Percentiles rank a stretch among this genome's conserved stretches.
Evolutionary conservation across 2,329 filamentous ascomycete genomes (phyloP).

Genomic region (Aspergillus aculeatinus): DNA sequence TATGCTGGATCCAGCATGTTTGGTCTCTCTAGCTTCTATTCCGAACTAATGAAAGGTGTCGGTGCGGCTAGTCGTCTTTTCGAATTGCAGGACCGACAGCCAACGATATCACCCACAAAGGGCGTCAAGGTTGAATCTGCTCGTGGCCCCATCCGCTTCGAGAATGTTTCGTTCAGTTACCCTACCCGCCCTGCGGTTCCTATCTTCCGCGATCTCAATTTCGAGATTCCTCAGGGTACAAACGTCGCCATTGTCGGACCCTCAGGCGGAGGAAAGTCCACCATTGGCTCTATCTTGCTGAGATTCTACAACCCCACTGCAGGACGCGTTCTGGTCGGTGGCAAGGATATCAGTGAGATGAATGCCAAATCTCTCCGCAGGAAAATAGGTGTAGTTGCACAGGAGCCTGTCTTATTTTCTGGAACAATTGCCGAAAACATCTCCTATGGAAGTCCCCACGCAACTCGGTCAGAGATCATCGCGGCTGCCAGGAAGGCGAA

Average conservation of each 20-base stretch:
- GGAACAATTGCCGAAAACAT: slow-evolving; percentile 79
- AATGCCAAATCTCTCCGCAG: slow-evolving; percentile 91
- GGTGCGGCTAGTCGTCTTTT: slow-evolving; percentile 95
- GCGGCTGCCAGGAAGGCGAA: slow-evolving; percentile 87
- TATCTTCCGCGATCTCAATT: slow-evolving; percentile 86
- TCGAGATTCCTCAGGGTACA: slow-evolving; percentile 86
- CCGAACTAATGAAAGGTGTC: slow-evolving; percentile 97
- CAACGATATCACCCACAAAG: slow-evolving; percentile 82
- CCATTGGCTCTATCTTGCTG: slow-evolving; percentile 84
- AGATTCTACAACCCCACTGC: slow-evolving; percentile 84
- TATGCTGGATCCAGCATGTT: slow-evolving; percentile 85
- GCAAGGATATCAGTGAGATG: slow-evolving; percentile 77
- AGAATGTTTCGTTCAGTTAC: slow-evolving; percentile 83
- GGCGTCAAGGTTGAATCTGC: slow-evolving; percentile 78
- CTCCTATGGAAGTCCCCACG: slow-evolving; percentile 79
- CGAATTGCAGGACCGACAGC: slow-evolving; percentile 86
- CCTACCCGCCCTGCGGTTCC: slow-evolving; percentile 87
- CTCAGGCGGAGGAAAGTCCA: slow-evolving; percentile 94
- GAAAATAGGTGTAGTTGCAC: slow-evolving; percentile 90
- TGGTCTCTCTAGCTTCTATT: slow-evolving; percentile 93
- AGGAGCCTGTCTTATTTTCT: slow-evolving; percentile 92
- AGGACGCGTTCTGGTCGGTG: slow-evolving; percentile 79
- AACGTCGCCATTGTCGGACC: slow-evolving; percentile 97
- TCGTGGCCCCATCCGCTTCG: slow-evolving; percentile 83
- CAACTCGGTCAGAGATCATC: slow-evolving; percentile 77